Evolutionary conservation across 257 asterid genomes (phyloP), one percentile per base, ranked within the genome.

Genomic region (Cynanchum wilfordii): DNA sequence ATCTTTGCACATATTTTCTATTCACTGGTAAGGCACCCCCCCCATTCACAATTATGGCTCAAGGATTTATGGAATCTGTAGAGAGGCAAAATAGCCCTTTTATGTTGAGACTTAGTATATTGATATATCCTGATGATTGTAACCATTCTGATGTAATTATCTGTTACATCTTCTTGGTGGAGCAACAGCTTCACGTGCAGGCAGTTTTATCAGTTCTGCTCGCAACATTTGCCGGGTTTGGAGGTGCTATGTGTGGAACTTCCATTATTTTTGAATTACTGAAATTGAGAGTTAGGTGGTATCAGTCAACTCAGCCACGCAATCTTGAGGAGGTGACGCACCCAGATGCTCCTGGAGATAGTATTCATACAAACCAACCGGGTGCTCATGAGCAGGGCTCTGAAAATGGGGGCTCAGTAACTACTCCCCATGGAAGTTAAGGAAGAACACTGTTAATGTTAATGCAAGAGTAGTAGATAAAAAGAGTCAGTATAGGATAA

Each of bases 241-340:
- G 96, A 76, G 95, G 97, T 55, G 83, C 89, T 63, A 88, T 92
- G 97, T 88, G 94, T 60, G 96, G 92, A 51, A 89, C 96, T 63
- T 88, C 92, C 20, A 73, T 92, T 55, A 29, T 90, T 66, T 83
- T 80, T 24, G 94, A 92, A 85, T 68, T 90, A 30, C 62, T 79
- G 19, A 92, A 84, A 79, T 86, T 90, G 89, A 90, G 92, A 77
- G 71, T 80, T 64, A 68, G 75, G 38, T 75, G 77, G 86, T 20
- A 74, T 45, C 60, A 71, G 80, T 56, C 89, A 33, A 45, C 71
- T 79, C 78, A 86, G 62, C 85, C 64, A 69, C 82, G 22, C 10
- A 81, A 70, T 65, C 59, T 89, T 57, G 75, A 77, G 71, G 79
- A 42, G 29, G 77, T 42, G 24, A 57, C 69, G 10, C 89, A 29